A percentile compares a stretch with the other conserved stretches of the same genome.
phyloP scores from a whole-genome alignment of 2,329 filamentous ascomycete genomes.

The Sclerotinia borealis region DNA sequence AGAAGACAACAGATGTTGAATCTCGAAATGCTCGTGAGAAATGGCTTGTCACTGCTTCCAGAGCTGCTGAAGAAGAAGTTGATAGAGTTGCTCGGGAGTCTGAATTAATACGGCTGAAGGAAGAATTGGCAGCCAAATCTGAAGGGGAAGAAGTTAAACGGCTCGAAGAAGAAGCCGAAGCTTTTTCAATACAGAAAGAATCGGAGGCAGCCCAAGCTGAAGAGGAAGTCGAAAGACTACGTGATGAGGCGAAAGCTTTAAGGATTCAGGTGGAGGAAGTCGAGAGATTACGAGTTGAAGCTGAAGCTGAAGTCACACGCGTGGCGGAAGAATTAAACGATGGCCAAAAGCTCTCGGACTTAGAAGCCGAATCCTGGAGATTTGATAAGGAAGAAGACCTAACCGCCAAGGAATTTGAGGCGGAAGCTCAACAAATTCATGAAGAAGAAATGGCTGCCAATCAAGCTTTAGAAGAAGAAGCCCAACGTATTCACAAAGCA shows the following conservation, averaged over 20 bases:
- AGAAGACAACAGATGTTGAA: neutral
- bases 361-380: neutral
- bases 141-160: neutral
- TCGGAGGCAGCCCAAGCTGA: neutral
- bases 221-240: neutral
- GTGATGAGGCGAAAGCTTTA: neutral
- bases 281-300: neutral
- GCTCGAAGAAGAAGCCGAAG: neutral
- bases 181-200: neutral
- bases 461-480: conserved; percentile 3
- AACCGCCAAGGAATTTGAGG: neutral
- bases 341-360: neutral
- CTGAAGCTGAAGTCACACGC: neutral
- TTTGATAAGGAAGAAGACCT: neutral
- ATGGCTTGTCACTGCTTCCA: neutral
- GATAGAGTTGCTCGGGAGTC: neutral
- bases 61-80: neutral
- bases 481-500: neutral
- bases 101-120: neutral
- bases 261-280: neutral
- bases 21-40: neutral
- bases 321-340: neutral
- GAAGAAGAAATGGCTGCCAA: neutral
- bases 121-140: neutral
- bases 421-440: neutral